These are phyloP conservation scores for Simplicillium aogashimaense DNA, from an alignment of 2,329 filamentous ascomycete genomes.

Conservation along the genomic window DNA sequence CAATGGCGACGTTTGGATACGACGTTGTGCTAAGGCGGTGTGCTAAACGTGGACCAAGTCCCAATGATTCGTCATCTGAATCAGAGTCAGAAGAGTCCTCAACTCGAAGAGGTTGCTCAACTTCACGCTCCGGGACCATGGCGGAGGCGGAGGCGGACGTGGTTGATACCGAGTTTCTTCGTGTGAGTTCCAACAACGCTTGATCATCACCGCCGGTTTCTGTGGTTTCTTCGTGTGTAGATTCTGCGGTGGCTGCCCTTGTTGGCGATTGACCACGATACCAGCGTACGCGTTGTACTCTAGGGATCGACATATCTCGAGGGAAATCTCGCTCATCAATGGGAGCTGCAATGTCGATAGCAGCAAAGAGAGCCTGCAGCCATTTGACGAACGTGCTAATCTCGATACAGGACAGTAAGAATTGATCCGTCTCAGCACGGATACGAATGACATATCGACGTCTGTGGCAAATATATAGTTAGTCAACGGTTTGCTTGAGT, in stretches of 20 bases:
- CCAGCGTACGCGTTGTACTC: conserved; percentile 43
- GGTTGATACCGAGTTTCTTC: not conserved
- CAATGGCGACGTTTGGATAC: conserved; percentile 33
- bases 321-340: conserved; percentile 62
- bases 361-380: conserved; percentile 61
- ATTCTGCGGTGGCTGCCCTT: conserved; percentile 9
- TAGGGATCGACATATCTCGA: conserved; percentile 50
- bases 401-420: conserved; percentile 56
- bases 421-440: conserved; percentile 63
- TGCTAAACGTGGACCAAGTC: conserved; percentile 13
- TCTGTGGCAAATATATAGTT: conserved; percentile 18
- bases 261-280: conserved; percentile 28
- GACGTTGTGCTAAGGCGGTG: conserved; percentile 34
- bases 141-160: not conserved
- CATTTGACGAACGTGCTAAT: conserved; percentile 58
- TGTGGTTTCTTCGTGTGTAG: not conserved
- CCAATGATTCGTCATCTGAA: conserved; percentile 5
- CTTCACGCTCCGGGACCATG: conserved; percentile 2
- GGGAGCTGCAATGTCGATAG: conserved; percentile 60
- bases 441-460: conserved; percentile 60
- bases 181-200: not conserved
- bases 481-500: no score
- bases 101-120: conserved; percentile 3
- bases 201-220: not conserved
- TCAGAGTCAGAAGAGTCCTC: conserved; percentile 12